Conservation (phyloP, 1,139 yeast species). For the Debaryomyces psychrophilus region DNA sequence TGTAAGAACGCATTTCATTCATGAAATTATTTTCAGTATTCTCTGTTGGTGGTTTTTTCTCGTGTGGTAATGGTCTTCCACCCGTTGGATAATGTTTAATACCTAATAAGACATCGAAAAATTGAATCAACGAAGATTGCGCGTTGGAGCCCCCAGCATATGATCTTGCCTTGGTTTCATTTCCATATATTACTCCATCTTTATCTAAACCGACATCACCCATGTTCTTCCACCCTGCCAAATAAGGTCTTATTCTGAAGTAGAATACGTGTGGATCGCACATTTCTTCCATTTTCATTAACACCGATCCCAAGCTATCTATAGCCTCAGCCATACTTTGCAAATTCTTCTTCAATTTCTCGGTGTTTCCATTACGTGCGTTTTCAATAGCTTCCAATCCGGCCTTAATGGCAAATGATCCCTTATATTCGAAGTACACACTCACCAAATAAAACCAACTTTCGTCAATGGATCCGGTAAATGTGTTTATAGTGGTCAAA, state of each 20-base stretch:
- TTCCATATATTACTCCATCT: slow-evolving; percentile 77
- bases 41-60: slow-evolving; percentile 13
- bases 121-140: slow-evolving; percentile 86
- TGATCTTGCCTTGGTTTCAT: slow-evolving; percentile 57
- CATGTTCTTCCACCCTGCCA: slow-evolving; percentile 97
- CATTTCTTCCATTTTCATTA: slow-evolving; percentile 88
- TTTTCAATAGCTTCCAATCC: slow-evolving; percentile 47
- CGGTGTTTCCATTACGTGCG: slow-evolving; percentile 35
- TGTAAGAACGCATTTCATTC: slow-evolving; percentile 81
- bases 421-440: slow-evolving; percentile 81
- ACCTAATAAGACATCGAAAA: slow-evolving; percentile 74
- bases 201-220: slow-evolving; percentile 78
- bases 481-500: slow-evolving; percentile 78
- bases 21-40: slow-evolving; percentile 68
- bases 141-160: slow-evolving; percentile 95
- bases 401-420: slow-evolving; percentile 69
- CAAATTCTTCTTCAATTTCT: slow-evolving; percentile 46
- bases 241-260: slow-evolving; percentile 80
- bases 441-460: slow-evolving; percentile 92
- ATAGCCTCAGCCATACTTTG: slow-evolving; percentile 75
- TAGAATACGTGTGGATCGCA: slow-evolving; percentile 94
- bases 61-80: slow-evolving; percentile 47
- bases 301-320: slow-evolving; percentile 71
- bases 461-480: slow-evolving; percentile 89
- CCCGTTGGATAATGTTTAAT: slow-evolving; percentile 84